Evolutionary conservation across 1,284 basidiomycete species (phyloP).

Genomic region (Tremellales sp.): DNA sequence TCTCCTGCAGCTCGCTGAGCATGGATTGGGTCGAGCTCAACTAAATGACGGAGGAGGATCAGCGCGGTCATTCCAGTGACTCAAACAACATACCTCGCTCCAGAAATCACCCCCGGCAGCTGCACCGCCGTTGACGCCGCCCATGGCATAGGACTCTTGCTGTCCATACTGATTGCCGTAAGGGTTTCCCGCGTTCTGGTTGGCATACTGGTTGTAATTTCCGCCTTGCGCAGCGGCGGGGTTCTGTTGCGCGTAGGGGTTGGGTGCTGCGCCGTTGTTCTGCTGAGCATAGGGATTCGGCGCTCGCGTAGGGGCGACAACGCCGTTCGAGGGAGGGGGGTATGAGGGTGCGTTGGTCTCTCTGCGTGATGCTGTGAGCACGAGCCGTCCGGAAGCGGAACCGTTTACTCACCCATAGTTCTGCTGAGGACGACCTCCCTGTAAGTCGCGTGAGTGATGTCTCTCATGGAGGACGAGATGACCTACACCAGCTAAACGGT

Average conservation of each 20-base stretch:
- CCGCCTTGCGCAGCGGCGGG: no score
- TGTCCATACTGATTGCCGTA: slow-evolving; percentile 38
- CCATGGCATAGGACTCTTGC: slow-evolving; percentile 38
- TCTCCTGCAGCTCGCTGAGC: slow-evolving; percentile 42
- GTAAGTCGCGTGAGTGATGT: no score
- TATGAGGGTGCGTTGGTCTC: slow-evolving; percentile 32
- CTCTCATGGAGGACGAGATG: no score
- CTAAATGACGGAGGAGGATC: not conserved
- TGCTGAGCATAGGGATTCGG: slow-evolving; percentile 41
- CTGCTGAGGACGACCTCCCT: no score
- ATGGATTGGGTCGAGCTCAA: slow-evolving; percentile 30
- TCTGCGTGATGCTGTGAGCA: slow-evolving; percentile 4
- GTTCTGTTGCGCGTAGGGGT: slow-evolving; percentile 12
- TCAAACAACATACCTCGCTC: slow-evolving; percentile 26
- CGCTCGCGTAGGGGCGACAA: slow-evolving; percentile 29
- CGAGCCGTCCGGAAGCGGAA: no score
- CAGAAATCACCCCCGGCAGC: slow-evolving; percentile 41
- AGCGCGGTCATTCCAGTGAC: not conserved
- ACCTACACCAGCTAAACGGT: no score
- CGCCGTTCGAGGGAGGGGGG: slow-evolving; percentile 33
- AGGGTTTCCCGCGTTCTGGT: slow-evolving; percentile 20
- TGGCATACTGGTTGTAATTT: slow-evolving; percentile 5
- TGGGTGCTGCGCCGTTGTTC: slow-evolving; percentile 16
- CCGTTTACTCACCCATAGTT: no score
- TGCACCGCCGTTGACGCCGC: slow-evolving; percentile 24